Base-by-base conservation (phyloP, 1,284 basidiomycete species). In the Trichosporon faecale region DNA sequence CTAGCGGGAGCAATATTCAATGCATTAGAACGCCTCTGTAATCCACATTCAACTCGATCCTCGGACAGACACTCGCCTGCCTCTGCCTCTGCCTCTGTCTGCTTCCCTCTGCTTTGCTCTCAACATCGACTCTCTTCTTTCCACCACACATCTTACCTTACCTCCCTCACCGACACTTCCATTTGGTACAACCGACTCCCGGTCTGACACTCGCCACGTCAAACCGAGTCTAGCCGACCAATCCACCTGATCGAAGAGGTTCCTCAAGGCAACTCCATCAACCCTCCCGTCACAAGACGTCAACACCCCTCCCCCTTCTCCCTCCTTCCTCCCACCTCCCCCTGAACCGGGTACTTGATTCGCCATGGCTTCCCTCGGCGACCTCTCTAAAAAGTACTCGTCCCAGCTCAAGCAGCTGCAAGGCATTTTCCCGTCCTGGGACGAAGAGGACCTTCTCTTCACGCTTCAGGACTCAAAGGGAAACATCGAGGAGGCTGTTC, bases 401-500 rank as follows among this genome's bases (percentile, higher is more conserved):
- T 73, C 77, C 7, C 80, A 84, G 74, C 76, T 84, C 9, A 65
- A 70, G 6, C 78, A 80, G 73, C 77, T 84, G 52, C 69, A 78
- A 68, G 76, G 79, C 52, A 81, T 84, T 72, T 84, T 83, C 75
- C 83, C 83, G 14, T 73, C 77, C n/a, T 84, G 83, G 83, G 80
- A 84, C 68, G 76, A 83, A 71, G 74, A 77, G 64, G 82, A 82
- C 68, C 74, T 84, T 14, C 77, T 76, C 25, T 79, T 78, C 69
- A 79, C 82, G n/a, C 74, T 84, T 65, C 79, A 80, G 71, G 83
- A 84, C 73, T 77, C 76, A 40, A 83, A 77, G 76, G 82, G 82
- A 63, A 83, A 77, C 68, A 78, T 83, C 49, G 83, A 84, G 65
- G 83, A 84, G 66, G 81, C 82, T 27, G 83, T 78, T 11, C 70